Base-by-base conservation (phyloP, 1,284 basidiomycete species). In the Cryptococcus wingfieldii region DNA sequence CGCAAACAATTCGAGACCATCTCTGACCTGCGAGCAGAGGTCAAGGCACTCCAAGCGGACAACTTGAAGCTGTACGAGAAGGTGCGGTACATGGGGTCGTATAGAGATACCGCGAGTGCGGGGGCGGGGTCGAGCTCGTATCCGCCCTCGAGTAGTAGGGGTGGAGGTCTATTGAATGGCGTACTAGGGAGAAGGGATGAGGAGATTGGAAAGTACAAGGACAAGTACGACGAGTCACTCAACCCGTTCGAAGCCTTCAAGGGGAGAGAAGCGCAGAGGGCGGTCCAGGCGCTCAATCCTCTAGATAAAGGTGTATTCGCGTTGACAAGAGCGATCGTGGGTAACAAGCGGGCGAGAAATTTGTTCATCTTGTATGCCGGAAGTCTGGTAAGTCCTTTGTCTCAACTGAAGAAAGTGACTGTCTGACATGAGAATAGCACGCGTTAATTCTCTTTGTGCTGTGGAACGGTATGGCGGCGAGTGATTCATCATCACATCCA, bases 171-270 rank as follows among this genome's bases (percentile, higher is more conserved):
- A 50, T 62, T 74, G 55, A 68, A 64, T 42, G 70, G 73, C 14
- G 70, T 69, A 14, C 53, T 70, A 56, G 58, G 59, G 23, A 63
- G 72, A 47, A 72, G 78, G 45, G 69, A 81, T 38, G 88, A 87
- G 60, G 90, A 92, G 61, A 84, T 95, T 74, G 87, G 87, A 65
- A 89, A 87, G 71, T 98, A 98, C 76, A 85, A 88, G 53, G 84
- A 87, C 59, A 83, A 90, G 71, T 98, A 98, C 71, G 94, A 98
- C 72, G 90, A 96, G 74, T 84, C 88, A 47, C 90, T 98, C 84
- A 97, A 98, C 70, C 95, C 95, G 0, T 98, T 98, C 74, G 92
- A 97, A 74, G 90, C 89, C 4, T 98, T 98, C 82, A 85, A 92
- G 58, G 93, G 94, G 4, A 81, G 90, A 70, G 95, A 98, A 80